phyloP scores from a whole-genome alignment of 805 yeast species.

The Metschnikowia gruessii region DNA sequence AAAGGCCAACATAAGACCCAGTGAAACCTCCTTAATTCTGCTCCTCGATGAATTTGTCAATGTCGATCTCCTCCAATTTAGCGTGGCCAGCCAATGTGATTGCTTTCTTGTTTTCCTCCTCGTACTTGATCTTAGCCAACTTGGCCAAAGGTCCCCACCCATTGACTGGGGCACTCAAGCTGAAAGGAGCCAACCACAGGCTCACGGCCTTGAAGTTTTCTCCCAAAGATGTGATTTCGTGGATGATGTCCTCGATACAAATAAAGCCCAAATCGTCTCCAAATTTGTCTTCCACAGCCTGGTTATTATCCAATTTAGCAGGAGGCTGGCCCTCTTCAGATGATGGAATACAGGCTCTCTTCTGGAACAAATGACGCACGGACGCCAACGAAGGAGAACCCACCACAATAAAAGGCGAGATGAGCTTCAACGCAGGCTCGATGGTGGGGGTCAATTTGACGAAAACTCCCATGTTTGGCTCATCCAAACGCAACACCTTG shows the following conservation, averaged over 20 bases:
- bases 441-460: conserved; percentile 59
- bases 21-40: conserved; percentile 41
- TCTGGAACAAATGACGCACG: conserved; percentile 69
- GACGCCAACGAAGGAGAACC: conserved; percentile 75
- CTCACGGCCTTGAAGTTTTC: conserved; percentile 60
- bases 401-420: conserved; percentile 69
- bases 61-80: conserved; percentile 67
- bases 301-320: conserved; percentile 66
- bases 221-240: conserved; percentile 62
- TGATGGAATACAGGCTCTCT: conserved; percentile 60
- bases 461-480: conserved; percentile 67
- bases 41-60: conserved; percentile 63
- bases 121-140: conserved; percentile 59
- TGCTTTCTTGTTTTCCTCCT: conserved; percentile 47
- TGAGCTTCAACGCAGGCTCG: conserved; percentile 60
- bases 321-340: conserved; percentile 32
- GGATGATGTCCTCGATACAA: conserved; percentile 78
- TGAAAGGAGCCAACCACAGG: conserved; percentile 67
- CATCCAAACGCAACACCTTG: conserved; percentile 56
- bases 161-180: conserved; percentile 62
- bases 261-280: conserved; percentile 59
- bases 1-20: background rate
- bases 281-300: conserved; percentile 66
- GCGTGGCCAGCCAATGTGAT: conserved; percentile 62
- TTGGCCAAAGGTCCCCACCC: conserved; percentile 76